Percentiles rank a stretch among this genome's conserved stretches.
Conservation (phyloP, 2,329 filamentous ascomycete genomes). For the Scedosporium minutisporum region DNA sequence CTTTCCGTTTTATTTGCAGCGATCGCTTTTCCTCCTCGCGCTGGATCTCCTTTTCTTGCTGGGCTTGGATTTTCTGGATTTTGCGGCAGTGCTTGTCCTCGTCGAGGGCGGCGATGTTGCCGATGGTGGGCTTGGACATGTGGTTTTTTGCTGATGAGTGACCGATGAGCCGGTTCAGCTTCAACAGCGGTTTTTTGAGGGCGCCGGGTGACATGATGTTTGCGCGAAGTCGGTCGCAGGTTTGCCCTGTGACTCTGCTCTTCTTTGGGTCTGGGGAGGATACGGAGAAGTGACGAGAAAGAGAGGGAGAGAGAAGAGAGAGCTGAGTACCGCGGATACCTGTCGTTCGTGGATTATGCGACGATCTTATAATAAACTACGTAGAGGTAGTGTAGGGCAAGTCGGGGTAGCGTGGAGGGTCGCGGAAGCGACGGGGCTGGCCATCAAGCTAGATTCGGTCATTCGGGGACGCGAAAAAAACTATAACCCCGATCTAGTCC, state of each 20-base stretch:
- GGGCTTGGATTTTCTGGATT: constrained; percentile 21
- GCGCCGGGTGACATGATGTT: constrained; percentile 20
- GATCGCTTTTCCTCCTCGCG: constrained; percentile 22
- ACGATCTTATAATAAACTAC: no score
- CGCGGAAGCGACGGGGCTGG: no score
- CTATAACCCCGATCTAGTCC: no score
- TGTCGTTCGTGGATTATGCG: no score
- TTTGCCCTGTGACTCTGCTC: neutral
- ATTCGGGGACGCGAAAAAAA: no score
- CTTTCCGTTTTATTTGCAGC: constrained; percentile 18
- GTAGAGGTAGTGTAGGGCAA: no score
- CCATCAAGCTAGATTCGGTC: no score
- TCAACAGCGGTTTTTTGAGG: constrained; percentile 26
- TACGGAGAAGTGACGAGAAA: neutral
- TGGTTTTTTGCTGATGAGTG: constrained; percentile 28
- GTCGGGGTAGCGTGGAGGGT: no score
- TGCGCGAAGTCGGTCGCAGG: neutral
- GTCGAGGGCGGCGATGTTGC: constrained; percentile 24
- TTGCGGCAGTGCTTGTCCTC: constrained; percentile 21
- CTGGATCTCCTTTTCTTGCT: constrained; percentile 22
- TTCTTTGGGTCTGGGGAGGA: neutral
- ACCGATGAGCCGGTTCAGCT: constrained; percentile 27
- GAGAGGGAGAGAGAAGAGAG: no score
- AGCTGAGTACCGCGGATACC: no score
- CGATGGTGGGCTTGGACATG: constrained; percentile 26